Percentiles rank a stretch among this genome's conserved stretches.
Conservation (phyloP, 352 stramenopile species). For the Phytophthora cactorum region DNA sequence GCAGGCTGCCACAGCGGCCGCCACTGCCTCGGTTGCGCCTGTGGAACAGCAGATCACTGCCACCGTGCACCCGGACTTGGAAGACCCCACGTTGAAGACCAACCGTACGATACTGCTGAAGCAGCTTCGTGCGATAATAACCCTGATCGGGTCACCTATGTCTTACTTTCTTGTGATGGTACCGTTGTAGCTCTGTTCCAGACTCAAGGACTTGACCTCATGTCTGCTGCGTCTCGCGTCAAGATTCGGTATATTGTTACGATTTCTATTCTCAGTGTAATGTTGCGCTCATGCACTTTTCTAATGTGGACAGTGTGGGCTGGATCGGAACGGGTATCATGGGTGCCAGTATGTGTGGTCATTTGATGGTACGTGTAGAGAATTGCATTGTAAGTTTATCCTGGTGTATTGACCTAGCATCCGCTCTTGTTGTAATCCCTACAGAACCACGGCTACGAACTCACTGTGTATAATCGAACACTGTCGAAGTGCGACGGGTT, state of each 20-base stretch:
- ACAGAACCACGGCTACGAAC: slow-evolving; percentile 83
- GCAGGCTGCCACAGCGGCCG: slow-evolving; percentile 2
- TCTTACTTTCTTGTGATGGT: slow-evolving; percentile 17
- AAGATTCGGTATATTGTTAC: slow-evolving; percentile 57
- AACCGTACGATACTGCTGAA: slow-evolving; percentile 39
- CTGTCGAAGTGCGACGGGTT: slow-evolving; percentile 80
- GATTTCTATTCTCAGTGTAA: not conserved
- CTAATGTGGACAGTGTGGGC: slow-evolving; percentile 54
- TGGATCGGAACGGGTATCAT: slow-evolving; percentile 91
- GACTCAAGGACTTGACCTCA: slow-evolving; percentile 61
- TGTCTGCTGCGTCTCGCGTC: slow-evolving; percentile 51
- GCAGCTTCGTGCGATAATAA: not conserved
- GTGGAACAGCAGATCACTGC: slow-evolving; percentile 46
- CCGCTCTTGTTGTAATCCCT: not conserved
- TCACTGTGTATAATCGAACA: slow-evolving; percentile 89
- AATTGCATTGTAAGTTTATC: not conserved
- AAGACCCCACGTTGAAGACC: slow-evolving; percentile 62
- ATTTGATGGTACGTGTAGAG: slow-evolving; percentile 72
- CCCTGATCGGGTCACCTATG: not conserved
- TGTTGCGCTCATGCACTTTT: not conserved
- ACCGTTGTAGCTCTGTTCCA: slow-evolving; percentile 56
- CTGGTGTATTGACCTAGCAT: not conserved
- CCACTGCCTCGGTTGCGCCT: slow-evolving; percentile 22
- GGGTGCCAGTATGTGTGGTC: slow-evolving; percentile 89
- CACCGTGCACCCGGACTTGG: slow-evolving; percentile 42